phyloP scores from a whole-genome alignment of 2,329 filamentous ascomycete genomes.

The Xylaria multiplex region DNA sequence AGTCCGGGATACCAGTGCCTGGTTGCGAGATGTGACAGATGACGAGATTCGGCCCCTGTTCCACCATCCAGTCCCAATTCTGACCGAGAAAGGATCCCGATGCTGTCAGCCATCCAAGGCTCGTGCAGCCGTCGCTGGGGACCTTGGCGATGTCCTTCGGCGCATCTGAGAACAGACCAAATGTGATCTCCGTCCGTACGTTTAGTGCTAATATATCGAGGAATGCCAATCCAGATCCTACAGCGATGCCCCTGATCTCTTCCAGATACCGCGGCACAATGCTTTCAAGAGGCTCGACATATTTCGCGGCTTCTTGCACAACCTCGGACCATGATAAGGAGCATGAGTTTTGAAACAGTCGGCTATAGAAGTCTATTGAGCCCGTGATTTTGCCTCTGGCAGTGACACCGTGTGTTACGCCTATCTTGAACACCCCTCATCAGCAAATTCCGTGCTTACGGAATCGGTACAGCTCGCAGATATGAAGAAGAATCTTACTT shows the following conservation, averaged over 20 bases:
- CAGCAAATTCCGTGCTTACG: constrained; percentile 22
- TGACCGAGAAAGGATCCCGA: constrained; percentile 57
- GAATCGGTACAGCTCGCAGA: background rate
- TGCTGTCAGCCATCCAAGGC: constrained; percentile 56
- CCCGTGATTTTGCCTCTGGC: constrained; percentile 48
- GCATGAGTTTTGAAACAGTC: constrained; percentile 49
- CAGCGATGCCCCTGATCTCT: constrained; percentile 64
- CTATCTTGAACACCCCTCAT: constrained; percentile 46
- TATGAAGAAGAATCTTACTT: constrained; percentile 15
- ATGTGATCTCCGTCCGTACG: constrained; percentile 66
- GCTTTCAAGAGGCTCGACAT: constrained; percentile 55
- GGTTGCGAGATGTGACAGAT: constrained; percentile 57
- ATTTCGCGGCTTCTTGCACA: constrained; percentile 54
- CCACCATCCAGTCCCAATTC: constrained; percentile 70
- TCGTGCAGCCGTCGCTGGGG: constrained; percentile 65
- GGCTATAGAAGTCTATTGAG: constrained; percentile 51
- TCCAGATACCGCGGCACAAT: constrained; percentile 51
- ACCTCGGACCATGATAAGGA: constrained; percentile 50
- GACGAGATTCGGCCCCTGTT: constrained; percentile 61
- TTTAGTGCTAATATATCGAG: constrained; percentile 68
- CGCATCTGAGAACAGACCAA: constrained; percentile 60
- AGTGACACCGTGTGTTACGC: constrained; percentile 48
- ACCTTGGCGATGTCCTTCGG: constrained; percentile 29
- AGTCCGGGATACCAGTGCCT: constrained; percentile 53
- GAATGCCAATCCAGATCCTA: constrained; percentile 57